Evolutionary conservation across 2,329 filamentous ascomycete genomes (phyloP), one percentile per base, ranked within the genome.

Genomic region (Ilyonectria mors-panacis): DNA sequence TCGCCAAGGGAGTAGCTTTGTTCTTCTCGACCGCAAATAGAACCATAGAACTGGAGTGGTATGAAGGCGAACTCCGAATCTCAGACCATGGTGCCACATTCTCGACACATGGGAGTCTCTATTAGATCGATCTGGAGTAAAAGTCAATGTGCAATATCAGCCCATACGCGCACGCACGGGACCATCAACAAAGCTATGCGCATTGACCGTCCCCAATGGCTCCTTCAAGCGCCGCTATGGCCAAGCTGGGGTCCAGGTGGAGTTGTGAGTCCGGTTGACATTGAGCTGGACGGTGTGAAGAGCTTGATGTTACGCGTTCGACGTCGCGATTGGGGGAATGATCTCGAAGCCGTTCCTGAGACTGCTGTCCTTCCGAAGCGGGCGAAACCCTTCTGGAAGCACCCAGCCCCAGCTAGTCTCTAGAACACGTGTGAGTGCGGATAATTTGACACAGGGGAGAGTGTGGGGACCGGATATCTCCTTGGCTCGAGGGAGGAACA

Each of bases 111-210:
- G 45, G 15, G 17, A 13, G 28, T 13, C 12, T 12, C 30, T n/a
- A 21, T 13, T 53, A 35, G 48, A 53, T 53, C 48, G 48, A 19
- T 53, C 48, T 53, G 17, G n/a, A 53, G 48, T 51, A 9, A 19
- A 33, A 23, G 9, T 17, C 26, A 33, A 5, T 30, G 12, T 53
- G 5, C 28, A 35, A 12, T 30, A 35, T 53, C n/a, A n/a, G 30
- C 17, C n/a, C 28, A 33, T 30, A 19, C 30, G 35, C 8, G 39
- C n/a, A n/a, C 7, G n/a, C 6, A 13, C 21, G 10, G 28, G 17
- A 21, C 17, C n/a, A 35, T 33, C n/a, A 35, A 28, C 13, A 26
- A 12, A 19, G 28, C 8, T 1, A 19, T 53, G 48, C n/a, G 26
- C 26, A 30, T 53, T 53, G 48, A 21, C 48, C 30, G 30, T 19